A percentile compares a stretch with the other conserved stretches of the same genome.
Conservation (phyloP, 768 basidiomycete genomes). For the Agrocybe chaxingu region DNA sequence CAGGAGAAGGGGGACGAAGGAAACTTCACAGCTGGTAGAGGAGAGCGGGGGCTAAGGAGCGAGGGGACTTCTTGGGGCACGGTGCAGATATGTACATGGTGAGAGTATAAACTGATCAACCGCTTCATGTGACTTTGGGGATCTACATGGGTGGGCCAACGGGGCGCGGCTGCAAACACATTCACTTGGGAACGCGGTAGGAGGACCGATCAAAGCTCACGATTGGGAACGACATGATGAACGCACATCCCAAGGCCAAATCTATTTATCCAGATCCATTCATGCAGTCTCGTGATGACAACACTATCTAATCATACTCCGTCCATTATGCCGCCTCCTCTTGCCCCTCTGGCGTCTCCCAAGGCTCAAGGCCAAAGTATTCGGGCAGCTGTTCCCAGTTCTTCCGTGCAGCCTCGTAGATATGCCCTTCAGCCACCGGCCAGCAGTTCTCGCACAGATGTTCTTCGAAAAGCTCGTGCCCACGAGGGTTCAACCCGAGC, state of each 20-base stretch:
- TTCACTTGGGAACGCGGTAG: constrained; percentile 10
- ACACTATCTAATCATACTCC: constrained; percentile 1
- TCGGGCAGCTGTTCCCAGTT: constrained; percentile 11
- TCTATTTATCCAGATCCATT: constrained; percentile 20
- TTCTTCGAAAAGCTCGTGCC: constrained; percentile 1
- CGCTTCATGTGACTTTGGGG: constrained; percentile 25
- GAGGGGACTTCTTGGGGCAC: constrained; percentile 1
- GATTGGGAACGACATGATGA: neutral
- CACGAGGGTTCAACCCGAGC: constrained; percentile 5
- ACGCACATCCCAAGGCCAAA: constrained; percentile 8
- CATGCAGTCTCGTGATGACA: constrained; percentile 10
- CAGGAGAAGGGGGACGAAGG: too few relatives aligned
- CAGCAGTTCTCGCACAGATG: constrained; percentile 15
- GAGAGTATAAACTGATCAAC: constrained; percentile 22
- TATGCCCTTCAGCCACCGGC: neutral
- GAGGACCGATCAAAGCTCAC: neutral
- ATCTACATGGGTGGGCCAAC: constrained; percentile 11
- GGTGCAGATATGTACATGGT: constrained; percentile 9
- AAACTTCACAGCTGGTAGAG: too few relatives aligned
- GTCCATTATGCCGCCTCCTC: neutral
- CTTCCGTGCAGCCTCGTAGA: constrained; percentile 1
- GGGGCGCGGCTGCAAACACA: neutral
- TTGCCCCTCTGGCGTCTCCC: neutral
- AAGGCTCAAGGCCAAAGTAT: constrained; percentile 5
- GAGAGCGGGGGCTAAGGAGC: neutral